Base-by-base conservation (phyloP, 2,329 filamentous ascomycete species). In the Microcera coccophila region DNA sequence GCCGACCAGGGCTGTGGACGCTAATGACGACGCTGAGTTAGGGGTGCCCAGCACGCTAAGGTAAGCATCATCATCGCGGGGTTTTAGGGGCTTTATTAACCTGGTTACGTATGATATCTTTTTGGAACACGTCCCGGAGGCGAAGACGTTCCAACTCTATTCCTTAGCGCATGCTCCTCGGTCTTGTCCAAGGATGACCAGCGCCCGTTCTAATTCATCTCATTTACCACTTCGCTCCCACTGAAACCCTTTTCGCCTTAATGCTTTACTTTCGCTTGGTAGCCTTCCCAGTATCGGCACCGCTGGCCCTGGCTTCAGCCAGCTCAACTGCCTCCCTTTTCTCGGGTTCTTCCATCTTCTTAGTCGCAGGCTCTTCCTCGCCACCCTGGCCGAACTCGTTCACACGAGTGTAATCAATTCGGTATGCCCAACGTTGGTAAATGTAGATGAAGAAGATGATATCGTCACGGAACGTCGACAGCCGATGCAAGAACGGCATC, bases 311-410 rank as follows among this genome's bases (percentile, higher is more conserved):
- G 19, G 61, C 64, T 49, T 61, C 57, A 17, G 62, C 55, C 55
- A 67, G 64, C 28, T 67, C 66, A 4, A 60, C 60, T 18, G 61
- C 65, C 48, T 63, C 64, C 45, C 68, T 65, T 12, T 56, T 60
- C 16, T 54, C 50, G 10, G 52, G 52, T 48, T 65, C 60, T 41
- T 68, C 60, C 54, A 67, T 63, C 35, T 61, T 59, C 29, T 62
- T 62, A 56, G 77, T 75, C 36, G 75, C 75, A 26, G 81, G 78
- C 17, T 90, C 87, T 19, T 88, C 86, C n/a, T 94, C 91, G n/a
- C 93, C 93, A 26, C 91, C 93, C 73, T 97, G 93, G 8, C 93
- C 93, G 62, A 97, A 98, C 68, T 98, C 93, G 66, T 98, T 98
- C 62, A 98, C 86, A 49, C 93, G 82, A 10, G 78, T 84, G 70